Evolutionary conservation across 2,329 filamentous ascomycete genomes (phyloP).

Genomic region (Bisporella sp.): DNA sequence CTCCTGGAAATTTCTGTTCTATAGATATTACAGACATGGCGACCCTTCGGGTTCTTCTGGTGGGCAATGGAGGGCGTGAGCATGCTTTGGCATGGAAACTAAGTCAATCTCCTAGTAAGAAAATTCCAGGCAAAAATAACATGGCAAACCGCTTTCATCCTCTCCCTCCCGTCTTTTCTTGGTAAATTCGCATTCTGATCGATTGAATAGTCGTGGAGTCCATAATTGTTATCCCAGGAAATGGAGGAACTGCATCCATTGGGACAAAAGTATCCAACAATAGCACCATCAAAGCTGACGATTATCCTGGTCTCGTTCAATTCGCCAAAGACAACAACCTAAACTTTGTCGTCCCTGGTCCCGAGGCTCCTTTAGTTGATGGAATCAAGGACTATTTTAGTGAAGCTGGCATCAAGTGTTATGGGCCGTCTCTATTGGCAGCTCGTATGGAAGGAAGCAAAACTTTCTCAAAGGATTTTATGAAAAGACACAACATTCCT

Average conservation of each 20-base stretch:
- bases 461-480: constrained; percentile 96
- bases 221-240: constrained; percentile 69
- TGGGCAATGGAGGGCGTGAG: constrained; percentile 91
- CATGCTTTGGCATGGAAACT: constrained; percentile 94
- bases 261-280: constrained; percentile 70
- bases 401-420: constrained; percentile 33
- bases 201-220: constrained; percentile 50
- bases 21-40: constrained; percentile 8
- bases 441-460: constrained; percentile 94
- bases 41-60: constrained; percentile 61
- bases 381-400: constrained; percentile 83
- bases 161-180: too few relatives aligned
- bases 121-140: neutral
- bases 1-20: neutral
- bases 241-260: constrained; percentile 71
- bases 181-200: too few relatives aligned
- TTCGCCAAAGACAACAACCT: constrained; percentile 68
- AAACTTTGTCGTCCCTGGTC: constrained; percentile 82
- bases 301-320: constrained; percentile 68
- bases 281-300: constrained; percentile 55
- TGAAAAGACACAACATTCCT: constrained; percentile 83
- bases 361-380: constrained; percentile 88
- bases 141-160: neutral
- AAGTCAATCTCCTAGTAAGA: constrained; percentile 60
- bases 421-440: constrained; percentile 78